phyloP scores from a whole-genome alignment of 2,329 filamentous ascomycete genomes.

The Zymoseptoria tritici region DNA sequence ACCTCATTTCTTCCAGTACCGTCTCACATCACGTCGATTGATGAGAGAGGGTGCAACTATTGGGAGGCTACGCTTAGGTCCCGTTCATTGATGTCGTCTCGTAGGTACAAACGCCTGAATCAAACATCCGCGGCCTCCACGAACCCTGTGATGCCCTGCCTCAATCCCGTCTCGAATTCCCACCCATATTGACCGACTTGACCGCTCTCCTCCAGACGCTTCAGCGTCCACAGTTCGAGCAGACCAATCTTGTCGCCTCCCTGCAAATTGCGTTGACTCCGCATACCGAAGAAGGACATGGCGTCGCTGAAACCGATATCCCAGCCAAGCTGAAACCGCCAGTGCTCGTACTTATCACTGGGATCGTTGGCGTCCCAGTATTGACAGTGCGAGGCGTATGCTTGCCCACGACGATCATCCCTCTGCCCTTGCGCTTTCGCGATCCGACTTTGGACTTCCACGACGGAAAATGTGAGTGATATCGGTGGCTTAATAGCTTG shows the following conservation, averaged over 20 bases:
- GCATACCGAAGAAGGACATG: conserved; percentile 42
- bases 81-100: background rate
- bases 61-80: background rate
- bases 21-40: background rate
- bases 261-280: conserved; percentile 28
- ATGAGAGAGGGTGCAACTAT: background rate
- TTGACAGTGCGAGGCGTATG: conserved; percentile 38
- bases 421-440: conserved; percentile 35
- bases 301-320: conserved; percentile 51
- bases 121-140: conserved; percentile 20
- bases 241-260: conserved; percentile 50
- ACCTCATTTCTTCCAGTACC: background rate
- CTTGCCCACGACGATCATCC: conserved; percentile 31
- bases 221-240: conserved; percentile 52
- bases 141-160: conserved; percentile 41
- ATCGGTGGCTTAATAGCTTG: conserved; percentile 37
- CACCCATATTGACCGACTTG: conserved; percentile 42
- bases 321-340: conserved; percentile 50
- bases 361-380: conserved; percentile 46
- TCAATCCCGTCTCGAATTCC: conserved; percentile 45
- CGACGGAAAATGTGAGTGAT: conserved; percentile 31
- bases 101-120: background rate
- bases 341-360: conserved; percentile 41
- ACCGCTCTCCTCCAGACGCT: conserved; percentile 46
- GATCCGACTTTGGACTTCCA: conserved; percentile 33